phyloP scores from a whole-genome alignment of 495 filamentous ascomycete species.

The Penicillium egyptiacum region DNA sequence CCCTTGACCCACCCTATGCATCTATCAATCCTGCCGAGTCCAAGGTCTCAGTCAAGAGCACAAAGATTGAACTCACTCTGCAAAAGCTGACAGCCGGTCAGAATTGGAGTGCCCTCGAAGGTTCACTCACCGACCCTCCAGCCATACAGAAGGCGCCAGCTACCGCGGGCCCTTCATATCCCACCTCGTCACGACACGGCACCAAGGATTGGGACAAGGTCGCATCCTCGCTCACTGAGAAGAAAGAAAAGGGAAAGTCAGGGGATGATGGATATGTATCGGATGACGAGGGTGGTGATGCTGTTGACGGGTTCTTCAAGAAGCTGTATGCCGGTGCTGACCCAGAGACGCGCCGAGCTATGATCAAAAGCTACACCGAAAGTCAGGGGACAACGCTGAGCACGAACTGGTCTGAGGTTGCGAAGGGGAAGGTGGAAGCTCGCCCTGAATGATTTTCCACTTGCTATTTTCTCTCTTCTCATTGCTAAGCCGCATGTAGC shows the following conservation, averaged over 20 bases:
- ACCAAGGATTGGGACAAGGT: slow-evolving; percentile 93
- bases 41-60: slow-evolving; percentile 63
- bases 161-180: slow-evolving; percentile 63
- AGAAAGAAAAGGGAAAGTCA: slow-evolving; percentile 36
- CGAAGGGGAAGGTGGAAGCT: slow-evolving; percentile 67
- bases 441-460: slow-evolving; percentile 47
- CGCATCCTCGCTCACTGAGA: slow-evolving; percentile 54
- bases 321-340: slow-evolving; percentile 78
- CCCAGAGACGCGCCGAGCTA: slow-evolving; percentile 79
- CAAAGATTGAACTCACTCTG: slow-evolving; percentile 83
- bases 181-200: slow-evolving; percentile 81
- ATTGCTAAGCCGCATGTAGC: slow-evolving; percentile 24
- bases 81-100: slow-evolving; percentile 63
- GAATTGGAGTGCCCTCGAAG: slow-evolving; percentile 77
- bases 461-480: neutral
- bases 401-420: slow-evolving; percentile 89
- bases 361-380: slow-evolving; percentile 97
- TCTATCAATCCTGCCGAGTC: slow-evolving; percentile 60
- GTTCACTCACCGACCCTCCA: slow-evolving; percentile 35
- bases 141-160: slow-evolving; percentile 26
- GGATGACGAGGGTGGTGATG: slow-evolving; percentile 62
- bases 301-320: slow-evolving; percentile 90
- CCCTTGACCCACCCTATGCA: slow-evolving; percentile 69
- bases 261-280: slow-evolving; percentile 34
- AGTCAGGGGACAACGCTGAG: slow-evolving; percentile 91